These are phyloP conservation scores for Penicillium sp. DNA, from an alignment of 2,329 filamentous ascomycete genomes.

Conservation along the genomic window DNA sequence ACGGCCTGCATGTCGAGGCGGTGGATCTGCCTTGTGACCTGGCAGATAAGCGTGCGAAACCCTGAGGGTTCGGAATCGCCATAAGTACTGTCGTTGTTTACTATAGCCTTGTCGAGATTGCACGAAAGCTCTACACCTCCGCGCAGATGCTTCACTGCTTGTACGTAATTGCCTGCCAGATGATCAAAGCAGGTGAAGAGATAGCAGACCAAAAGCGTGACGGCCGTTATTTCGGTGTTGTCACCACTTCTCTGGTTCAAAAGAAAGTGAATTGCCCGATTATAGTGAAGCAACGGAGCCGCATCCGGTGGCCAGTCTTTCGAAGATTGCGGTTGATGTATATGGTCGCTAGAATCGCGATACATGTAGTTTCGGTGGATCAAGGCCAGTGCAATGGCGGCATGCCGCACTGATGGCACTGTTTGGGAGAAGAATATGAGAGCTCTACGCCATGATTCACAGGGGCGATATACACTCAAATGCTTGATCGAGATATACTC, in stretches of 20 bases:
- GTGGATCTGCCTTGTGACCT: constrained; percentile 34
- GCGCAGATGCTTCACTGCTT: constrained; percentile 36
- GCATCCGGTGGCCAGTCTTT: constrained; percentile 14
- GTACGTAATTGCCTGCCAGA: constrained; percentile 33
- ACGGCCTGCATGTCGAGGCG: constrained; percentile 38
- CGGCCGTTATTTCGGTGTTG: constrained; percentile 23
- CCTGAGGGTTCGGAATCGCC: constrained; percentile 11
- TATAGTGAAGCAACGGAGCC: constrained; percentile 15
- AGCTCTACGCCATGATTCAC: too few species aligned
- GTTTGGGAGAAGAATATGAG: too few species aligned
- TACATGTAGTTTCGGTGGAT: too few species aligned
- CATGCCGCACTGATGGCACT: too few species aligned
- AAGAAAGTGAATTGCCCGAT: constrained; percentile 24
- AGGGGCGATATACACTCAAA: too few species aligned
- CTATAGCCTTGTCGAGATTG: constrained; percentile 7
- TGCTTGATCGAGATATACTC: too few species aligned
- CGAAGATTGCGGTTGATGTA: constrained; percentile 1
- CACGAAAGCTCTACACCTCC: constrained; percentile 32
- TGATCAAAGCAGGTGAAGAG: constrained; percentile 41
- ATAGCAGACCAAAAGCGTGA: constrained; percentile 40
- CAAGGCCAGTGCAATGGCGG: too few species aligned
- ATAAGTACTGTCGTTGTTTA: background rate
- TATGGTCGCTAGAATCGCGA: background rate
- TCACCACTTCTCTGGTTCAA: constrained; percentile 16
- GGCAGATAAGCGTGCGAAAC: constrained; percentile 21